phyloP scores from a whole-genome alignment of 163 green algal genomes.

The Smithsoniella earleae region DNA sequence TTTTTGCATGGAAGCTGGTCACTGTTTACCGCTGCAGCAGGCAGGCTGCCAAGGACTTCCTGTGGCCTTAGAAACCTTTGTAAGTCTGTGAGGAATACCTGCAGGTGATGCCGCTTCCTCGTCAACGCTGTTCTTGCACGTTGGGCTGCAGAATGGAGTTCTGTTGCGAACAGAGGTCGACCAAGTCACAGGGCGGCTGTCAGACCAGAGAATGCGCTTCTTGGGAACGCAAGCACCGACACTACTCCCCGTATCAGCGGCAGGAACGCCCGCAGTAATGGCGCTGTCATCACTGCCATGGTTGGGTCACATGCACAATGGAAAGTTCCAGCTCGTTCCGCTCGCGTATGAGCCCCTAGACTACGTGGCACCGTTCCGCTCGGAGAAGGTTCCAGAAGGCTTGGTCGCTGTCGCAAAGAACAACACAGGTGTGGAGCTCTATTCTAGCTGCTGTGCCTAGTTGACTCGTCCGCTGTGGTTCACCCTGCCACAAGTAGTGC shows the following conservation, averaged over 20 bases:
- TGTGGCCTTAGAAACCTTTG: too few species aligned
- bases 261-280: slow-evolving; percentile 72
- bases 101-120: slow-evolving; percentile 55
- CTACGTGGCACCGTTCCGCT: slow-evolving; percentile 47
- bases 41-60: too few species aligned
- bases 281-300: slow-evolving; percentile 84
- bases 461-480: too few species aligned
- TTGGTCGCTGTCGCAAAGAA: slow-evolving; percentile 81
- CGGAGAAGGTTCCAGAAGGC: slow-evolving; percentile 70
- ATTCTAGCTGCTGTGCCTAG: too few species aligned
- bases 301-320: slow-evolving; percentile 84
- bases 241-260: slow-evolving; percentile 61
- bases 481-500: too few species aligned
- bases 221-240: slow-evolving; percentile 74
- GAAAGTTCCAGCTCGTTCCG: slow-evolving; percentile 78
- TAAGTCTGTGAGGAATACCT: slow-evolving; percentile 32
- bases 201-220: slow-evolving; percentile 85
- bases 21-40: too few species aligned
- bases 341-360: slow-evolving; percentile 89
- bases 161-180: slow-evolving; percentile 87
- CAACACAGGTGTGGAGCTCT: too few species aligned
- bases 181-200: slow-evolving; percentile 59
- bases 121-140: slow-evolving; percentile 72
- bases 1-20: too few species aligned
- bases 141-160: slow-evolving; percentile 84